Conservation (phyloP, 140 eudicot species). For the Flaveria floridana region DNA sequence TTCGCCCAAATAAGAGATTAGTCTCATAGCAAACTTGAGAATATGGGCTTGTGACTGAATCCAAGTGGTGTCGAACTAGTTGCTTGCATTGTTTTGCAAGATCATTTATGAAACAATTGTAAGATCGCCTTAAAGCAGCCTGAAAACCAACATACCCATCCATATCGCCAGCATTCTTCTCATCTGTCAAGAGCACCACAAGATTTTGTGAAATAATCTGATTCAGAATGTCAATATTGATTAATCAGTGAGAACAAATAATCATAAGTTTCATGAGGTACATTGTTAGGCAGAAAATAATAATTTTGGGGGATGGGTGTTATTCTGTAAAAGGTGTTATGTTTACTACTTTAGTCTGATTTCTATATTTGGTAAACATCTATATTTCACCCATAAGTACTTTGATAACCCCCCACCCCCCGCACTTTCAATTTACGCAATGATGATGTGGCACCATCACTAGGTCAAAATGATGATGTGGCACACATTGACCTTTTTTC, state of each 20-base stretch:
- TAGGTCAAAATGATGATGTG: neutral
- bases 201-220: conserved; percentile 9
- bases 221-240: neutral
- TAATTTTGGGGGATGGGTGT: neutral
- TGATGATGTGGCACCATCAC: neutral
- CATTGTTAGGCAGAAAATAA: neutral
- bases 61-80: conserved; percentile 88
- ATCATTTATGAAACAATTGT: conserved; percentile 61
- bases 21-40: conserved; percentile 77
- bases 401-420: neutral
- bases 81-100: conserved; percentile 81
- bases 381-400: neutral
- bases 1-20: conserved; percentile 39
- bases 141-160: conserved; percentile 91
- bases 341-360: neutral
- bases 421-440: neutral
- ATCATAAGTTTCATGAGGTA: neutral
- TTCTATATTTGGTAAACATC: neutral
- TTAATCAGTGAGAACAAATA: neutral
- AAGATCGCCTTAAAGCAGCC: conserved; percentile 89
- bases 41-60: conserved; percentile 93
- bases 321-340: neutral
- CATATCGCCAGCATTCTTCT: conserved; percentile 70
- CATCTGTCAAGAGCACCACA: conserved; percentile 46
- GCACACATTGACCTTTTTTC: too few species aligned